A percentile compares a stretch with the other conserved stretches of the same genome.
These are phyloP conservation scores for Zymoseptoria ardabiliae DNA, from an alignment of 2,329 filamentous ascomycete species.

Conservation along the genomic window DNA sequence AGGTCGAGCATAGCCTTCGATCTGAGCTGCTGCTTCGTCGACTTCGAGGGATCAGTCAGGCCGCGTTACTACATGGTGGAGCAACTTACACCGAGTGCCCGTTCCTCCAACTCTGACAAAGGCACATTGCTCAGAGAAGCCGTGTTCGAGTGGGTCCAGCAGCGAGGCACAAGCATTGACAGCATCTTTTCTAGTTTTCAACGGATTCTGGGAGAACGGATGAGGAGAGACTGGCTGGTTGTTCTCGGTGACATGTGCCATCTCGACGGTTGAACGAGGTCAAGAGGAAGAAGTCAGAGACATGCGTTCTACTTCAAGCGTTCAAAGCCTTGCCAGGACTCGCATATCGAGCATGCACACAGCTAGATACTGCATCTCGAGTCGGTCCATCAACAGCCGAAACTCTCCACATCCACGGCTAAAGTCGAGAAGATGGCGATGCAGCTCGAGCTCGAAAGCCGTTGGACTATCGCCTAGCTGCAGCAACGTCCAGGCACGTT, in stretches of 20 bases:
- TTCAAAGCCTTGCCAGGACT: too few species aligned
- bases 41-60: conserved; percentile 29
- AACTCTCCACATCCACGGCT: background rate
- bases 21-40: conserved; percentile 67
- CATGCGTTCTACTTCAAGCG: too few species aligned
- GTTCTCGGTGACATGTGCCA: conserved; percentile 25
- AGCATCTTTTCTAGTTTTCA: conserved; percentile 36
- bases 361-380: background rate
- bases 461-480: background rate
- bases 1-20: conserved; percentile 68
- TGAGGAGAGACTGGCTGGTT: conserved; percentile 38
- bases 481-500: background rate
- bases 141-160: conserved; percentile 62
- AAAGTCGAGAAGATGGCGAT: background rate
- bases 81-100: conserved; percentile 52
- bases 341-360: too few species aligned
- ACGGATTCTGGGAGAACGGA: conserved; percentile 37
- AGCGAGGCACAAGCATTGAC: conserved; percentile 42
- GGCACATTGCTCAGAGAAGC: conserved; percentile 61
- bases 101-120: conserved; percentile 63
- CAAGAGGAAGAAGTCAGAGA: too few species aligned
- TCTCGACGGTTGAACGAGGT: too few species aligned
- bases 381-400: background rate
- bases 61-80: background rate
- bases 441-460: background rate